Percentiles rank a stretch among this genome's conserved stretches.
These are phyloP conservation scores for Globisporangium splendens DNA, from an alignment of 352 stramenopile species.

Conservation along the genomic window DNA sequence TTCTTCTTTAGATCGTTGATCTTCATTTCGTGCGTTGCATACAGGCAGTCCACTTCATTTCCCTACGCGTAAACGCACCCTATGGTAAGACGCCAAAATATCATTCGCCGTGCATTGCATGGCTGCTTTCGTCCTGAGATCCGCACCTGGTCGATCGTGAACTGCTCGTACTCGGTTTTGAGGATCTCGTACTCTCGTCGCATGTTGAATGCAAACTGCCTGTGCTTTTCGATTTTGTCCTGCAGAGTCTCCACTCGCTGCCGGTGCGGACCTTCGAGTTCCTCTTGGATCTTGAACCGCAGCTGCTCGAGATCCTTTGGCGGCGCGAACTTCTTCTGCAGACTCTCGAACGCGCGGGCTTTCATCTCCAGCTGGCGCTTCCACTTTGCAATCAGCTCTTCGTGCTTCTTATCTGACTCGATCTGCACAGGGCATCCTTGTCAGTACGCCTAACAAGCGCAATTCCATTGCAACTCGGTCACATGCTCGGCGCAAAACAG, in stretches of 20 bases:
- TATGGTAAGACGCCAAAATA: too few species aligned
- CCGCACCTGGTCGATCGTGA: slow-evolving; percentile 60
- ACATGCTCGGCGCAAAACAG: too few species aligned
- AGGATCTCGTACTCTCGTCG: slow-evolving; percentile 75
- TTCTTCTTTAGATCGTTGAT: slow-evolving; percentile 54
- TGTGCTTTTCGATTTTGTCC: slow-evolving; percentile 69
- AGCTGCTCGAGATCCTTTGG: slow-evolving; percentile 80
- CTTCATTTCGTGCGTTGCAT: slow-evolving; percentile 65
- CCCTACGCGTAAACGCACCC: slow-evolving; percentile 14
- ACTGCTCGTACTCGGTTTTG: slow-evolving; percentile 86
- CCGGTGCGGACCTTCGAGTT: slow-evolving; percentile 73
- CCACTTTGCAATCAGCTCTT: slow-evolving; percentile 80
- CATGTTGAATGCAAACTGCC: slow-evolving; percentile 58
- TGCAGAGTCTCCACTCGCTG: slow-evolving; percentile 60
- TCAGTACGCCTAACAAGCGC: too few species aligned
- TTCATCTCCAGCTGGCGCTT: slow-evolving; percentile 84
- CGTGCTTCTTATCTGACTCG: slow-evolving; percentile 77
- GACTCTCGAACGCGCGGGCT: slow-evolving; percentile 67
- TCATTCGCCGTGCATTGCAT: too few species aligned
- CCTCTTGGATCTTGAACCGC: slow-evolving; percentile 77
- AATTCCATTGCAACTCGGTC: too few species aligned
- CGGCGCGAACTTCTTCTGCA: slow-evolving; percentile 82
- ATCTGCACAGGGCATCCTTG: slow-evolving; percentile 28
- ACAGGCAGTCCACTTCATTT: slow-evolving; percentile 71
- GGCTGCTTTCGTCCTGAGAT: not conserved